phyloP scores from a whole-genome alignment of 1,139 yeast species.

The Geotrichum europaeum region DNA sequence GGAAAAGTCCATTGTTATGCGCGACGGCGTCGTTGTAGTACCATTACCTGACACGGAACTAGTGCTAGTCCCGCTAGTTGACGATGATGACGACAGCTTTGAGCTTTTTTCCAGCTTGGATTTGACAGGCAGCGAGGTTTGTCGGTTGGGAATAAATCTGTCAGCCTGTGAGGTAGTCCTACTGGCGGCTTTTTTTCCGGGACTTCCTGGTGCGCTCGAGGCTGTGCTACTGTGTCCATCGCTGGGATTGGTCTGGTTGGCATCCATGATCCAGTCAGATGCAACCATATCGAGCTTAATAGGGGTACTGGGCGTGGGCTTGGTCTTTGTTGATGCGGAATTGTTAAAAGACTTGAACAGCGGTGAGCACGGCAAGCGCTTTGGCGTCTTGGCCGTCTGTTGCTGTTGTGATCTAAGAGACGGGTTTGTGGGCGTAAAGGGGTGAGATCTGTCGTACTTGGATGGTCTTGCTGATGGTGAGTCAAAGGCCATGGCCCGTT shows the following conservation, averaged over 20 bases:
- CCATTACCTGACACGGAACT: neutral
- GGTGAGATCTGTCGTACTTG: constrained; percentile 19
- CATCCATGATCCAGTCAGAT: constrained; percentile 32
- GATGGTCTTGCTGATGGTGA: constrained; percentile 23
- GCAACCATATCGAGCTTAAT: constrained; percentile 42
- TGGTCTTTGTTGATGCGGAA: constrained; percentile 16
- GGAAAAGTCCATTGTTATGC: constrained; percentile 5
- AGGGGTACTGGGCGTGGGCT: constrained; percentile 35
- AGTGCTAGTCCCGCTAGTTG: constrained; percentile 5
- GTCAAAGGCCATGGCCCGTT: constrained; percentile 25
- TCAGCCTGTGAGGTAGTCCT: constrained; percentile 34
- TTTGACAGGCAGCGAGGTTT: constrained; percentile 38
- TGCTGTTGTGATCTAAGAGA: constrained; percentile 11
- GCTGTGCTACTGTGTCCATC: constrained; percentile 10
- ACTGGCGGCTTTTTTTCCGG: constrained; percentile 25
- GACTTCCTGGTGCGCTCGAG: constrained; percentile 9
- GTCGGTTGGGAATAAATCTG: constrained; percentile 48
- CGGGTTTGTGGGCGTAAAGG: constrained; percentile 9
- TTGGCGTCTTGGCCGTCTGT: constrained; percentile 7
- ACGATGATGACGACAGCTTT: constrained; percentile 13
- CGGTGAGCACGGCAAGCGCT: constrained; percentile 13
- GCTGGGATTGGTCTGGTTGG: constrained; percentile 24
- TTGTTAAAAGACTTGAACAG: constrained; percentile 18
- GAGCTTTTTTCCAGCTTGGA: constrained; percentile 35
- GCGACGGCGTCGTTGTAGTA: neutral